These are phyloP conservation scores for Trichoderma erinaceum DNA, from an alignment of 495 filamentous ascomycete species.

Conservation along the genomic window DNA sequence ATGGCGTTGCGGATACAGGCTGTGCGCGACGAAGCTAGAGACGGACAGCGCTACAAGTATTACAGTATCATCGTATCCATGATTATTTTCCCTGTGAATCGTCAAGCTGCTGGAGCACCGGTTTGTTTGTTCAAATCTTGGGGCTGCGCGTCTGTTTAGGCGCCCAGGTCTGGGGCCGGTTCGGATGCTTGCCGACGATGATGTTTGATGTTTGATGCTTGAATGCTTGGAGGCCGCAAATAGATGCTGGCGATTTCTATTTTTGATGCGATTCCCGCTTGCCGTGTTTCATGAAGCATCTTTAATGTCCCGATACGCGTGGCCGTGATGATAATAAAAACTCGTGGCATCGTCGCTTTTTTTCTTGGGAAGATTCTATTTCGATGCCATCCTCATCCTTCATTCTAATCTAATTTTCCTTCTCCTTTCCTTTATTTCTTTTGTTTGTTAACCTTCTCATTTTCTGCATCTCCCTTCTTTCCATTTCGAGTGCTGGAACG, in stretches of 20 bases:
- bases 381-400: neutral
- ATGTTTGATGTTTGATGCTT: no score
- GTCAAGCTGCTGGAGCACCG: neutral
- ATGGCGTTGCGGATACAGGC: neutral
- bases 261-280: neutral
- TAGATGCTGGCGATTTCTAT: neutral
- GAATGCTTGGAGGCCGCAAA: no score
- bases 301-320: no score
- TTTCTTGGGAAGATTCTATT: neutral
- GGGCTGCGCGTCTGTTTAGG: no score
- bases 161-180: no score
- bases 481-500: neutral
- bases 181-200: no score
- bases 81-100: neutral
- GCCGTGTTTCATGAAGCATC: neutral
- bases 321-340: neutral
- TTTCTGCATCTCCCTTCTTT: neutral
- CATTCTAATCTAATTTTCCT: neutral
- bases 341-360: neutral
- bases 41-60: neutral
- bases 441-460: neutral
- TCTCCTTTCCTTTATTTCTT: neutral
- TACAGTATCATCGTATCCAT: neutral
- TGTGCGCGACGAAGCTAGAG: neutral
- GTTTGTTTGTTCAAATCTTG: neutral